Evolutionary conservation across 495 filamentous ascomycete species (phyloP).

Genomic region (Annulohypoxylon bovei): DNA sequence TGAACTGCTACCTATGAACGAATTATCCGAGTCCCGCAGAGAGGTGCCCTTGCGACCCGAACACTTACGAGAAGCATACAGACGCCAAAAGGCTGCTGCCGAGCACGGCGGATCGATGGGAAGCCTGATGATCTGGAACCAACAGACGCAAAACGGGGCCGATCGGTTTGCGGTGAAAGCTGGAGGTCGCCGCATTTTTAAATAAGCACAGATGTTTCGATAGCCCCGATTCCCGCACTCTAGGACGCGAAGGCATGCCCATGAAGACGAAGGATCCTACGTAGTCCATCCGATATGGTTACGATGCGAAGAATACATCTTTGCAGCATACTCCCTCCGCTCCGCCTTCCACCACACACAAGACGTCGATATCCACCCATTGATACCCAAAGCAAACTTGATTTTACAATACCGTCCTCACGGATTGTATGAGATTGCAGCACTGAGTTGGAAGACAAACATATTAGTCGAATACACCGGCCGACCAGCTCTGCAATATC

Average conservation of each 20-base stretch:
- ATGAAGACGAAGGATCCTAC: not conserved
- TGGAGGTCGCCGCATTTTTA: slow-evolving; percentile 72
- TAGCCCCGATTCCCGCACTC: not conserved
- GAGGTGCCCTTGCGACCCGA: slow-evolving; percentile 81
- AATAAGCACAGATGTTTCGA: slow-evolving; percentile 49
- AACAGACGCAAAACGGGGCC: slow-evolving; percentile 66
- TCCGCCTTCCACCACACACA: not conserved
- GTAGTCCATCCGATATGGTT: not conserved
- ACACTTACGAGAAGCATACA: slow-evolving; percentile 81
- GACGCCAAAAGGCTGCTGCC: slow-evolving; percentile 74
- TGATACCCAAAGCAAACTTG: not conserved
- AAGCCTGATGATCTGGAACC: slow-evolving; percentile 74
- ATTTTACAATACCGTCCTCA: not conserved
- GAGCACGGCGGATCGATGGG: slow-evolving; percentile 75
- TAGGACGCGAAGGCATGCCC: not conserved
- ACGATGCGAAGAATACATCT: not conserved
- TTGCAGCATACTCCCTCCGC: not conserved
- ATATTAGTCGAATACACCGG: not conserved
- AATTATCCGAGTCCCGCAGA: slow-evolving; percentile 49
- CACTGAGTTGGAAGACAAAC: not conserved
- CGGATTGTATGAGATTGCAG: not conserved
- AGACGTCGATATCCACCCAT: not conserved
- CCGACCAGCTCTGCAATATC: not conserved
- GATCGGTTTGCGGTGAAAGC: slow-evolving; percentile 70
- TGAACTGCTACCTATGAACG: slow-evolving; percentile 40